Percentiles rank a stretch among this genome's conserved stretches.
These are phyloP conservation scores for Penicillium silybi DNA, from an alignment of 495 filamentous ascomycete species.

Conservation along the genomic window DNA sequence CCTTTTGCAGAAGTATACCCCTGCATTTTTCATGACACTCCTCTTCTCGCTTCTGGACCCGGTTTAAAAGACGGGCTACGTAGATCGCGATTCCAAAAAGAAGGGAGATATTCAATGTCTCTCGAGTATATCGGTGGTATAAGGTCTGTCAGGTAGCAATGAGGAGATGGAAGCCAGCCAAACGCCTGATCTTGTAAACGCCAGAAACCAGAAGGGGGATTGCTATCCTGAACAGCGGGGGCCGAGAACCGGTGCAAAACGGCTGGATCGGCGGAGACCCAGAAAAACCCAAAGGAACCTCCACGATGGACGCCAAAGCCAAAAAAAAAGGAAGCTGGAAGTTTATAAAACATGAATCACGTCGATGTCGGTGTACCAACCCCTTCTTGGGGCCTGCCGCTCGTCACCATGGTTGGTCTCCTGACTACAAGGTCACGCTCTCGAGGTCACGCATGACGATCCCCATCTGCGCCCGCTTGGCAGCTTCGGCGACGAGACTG, in stretches of 20 bases:
- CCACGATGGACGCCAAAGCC: constrained; percentile 5
- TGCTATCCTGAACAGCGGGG: background rate
- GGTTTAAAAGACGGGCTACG: background rate
- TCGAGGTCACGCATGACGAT: constrained; percentile 81
- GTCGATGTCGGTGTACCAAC: constrained; percentile 1
- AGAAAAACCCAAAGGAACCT: background rate
- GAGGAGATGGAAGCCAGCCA: background rate
- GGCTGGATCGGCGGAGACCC: background rate
- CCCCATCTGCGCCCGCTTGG: constrained; percentile 86
- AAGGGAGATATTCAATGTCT: constrained; percentile 1
- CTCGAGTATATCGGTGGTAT: constrained; percentile 15
- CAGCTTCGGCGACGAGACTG: constrained; percentile 88
- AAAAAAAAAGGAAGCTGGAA: constrained; percentile 1
- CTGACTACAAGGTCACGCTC: constrained; percentile 36
- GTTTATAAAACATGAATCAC: constrained; percentile 10
- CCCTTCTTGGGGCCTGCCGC: constrained; percentile 11
- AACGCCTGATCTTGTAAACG: constrained; percentile 9
- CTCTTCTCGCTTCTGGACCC: no score
- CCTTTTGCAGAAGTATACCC: no score
- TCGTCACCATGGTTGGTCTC: background rate
- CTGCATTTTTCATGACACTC: no score
- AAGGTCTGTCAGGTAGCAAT: constrained; percentile 2
- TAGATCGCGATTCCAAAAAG: background rate
- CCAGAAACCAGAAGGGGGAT: constrained; percentile 3
- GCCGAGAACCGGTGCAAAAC: background rate